phyloP scores from a whole-genome alignment of 139 green algal genomes.

The Yamagishiella unicocca region DNA sequence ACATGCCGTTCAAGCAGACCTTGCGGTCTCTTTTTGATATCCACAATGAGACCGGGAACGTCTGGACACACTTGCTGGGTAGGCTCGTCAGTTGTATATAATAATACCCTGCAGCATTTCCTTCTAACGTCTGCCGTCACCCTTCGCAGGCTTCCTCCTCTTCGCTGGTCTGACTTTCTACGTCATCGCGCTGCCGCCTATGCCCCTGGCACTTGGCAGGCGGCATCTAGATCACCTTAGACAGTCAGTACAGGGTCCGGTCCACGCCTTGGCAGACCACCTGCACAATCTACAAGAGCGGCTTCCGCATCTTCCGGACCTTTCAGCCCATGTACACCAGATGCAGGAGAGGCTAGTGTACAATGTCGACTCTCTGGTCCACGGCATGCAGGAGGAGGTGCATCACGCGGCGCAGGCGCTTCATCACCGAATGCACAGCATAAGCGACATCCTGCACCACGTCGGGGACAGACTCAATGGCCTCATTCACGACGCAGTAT shows the following conservation, averaged over 20 bases:
- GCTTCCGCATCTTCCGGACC: conserved; percentile 18
- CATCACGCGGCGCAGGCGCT: conserved; percentile 46
- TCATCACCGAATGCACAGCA: conserved; percentile 26
- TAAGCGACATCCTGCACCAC: conserved; percentile 26
- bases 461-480: not conserved
- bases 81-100: conserved; percentile 1
- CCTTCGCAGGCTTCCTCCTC: conserved; percentile 77
- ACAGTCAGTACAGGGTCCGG: conserved; percentile 37
- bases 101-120: not conserved
- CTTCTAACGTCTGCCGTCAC: not conserved
- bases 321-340: conserved; percentile 46
- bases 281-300: conserved; percentile 26
- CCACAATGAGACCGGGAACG: conserved; percentile 97
- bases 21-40: conserved; percentile 86
- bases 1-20: conserved; percentile 66
- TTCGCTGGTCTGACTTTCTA: conserved; percentile 77
- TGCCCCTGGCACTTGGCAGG: conserved; percentile 64
- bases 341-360: conserved; percentile 60
- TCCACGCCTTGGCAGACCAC: conserved; percentile 46
- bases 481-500: conserved; percentile 32
- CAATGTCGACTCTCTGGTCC: conserved; percentile 32
- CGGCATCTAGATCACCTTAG: conserved; percentile 68
- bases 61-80: conserved; percentile 91
- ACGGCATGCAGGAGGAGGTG: conserved; percentile 45
- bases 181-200: conserved; percentile 59